These are phyloP conservation scores for Antrodiella citrinella DNA, from an alignment of 768 basidiomycete genomes.

Conservation along the genomic window DNA sequence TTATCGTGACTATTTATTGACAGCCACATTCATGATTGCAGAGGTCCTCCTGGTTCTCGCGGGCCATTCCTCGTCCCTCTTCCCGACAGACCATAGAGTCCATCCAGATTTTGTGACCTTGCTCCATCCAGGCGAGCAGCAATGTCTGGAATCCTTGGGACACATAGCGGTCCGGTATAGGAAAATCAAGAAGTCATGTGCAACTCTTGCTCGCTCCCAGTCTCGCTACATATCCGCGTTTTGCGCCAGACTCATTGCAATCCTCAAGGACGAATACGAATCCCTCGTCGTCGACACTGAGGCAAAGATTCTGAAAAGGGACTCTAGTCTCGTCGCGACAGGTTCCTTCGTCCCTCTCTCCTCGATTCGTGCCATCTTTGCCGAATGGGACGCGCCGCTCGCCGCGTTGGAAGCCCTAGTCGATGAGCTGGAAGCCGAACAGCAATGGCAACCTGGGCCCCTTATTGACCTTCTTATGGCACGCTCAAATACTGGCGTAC, in stretches of 20 bases:
- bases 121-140: conserved; percentile 83
- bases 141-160: conserved; percentile 75
- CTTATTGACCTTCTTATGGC: conserved; percentile 72
- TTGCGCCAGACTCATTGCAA: conserved; percentile 61
- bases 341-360: conserved; percentile 84
- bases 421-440: conserved; percentile 47
- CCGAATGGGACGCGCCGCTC: conserved; percentile 84
- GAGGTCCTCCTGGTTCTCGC: conserved; percentile 82
- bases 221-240: conserved; percentile 78
- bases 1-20: conserved; percentile 5
- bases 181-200: conserved; percentile 54
- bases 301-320: conserved; percentile 66
- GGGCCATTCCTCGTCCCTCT: conserved; percentile 82
- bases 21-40: conserved; percentile 57
- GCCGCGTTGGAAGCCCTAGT: conserved; percentile 61
- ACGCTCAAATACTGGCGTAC: conserved; percentile 70
- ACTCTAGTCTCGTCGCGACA: conserved; percentile 68
- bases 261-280: conserved; percentile 77
- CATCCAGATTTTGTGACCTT: conserved; percentile 60
- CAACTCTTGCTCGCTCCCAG: conserved; percentile 41
- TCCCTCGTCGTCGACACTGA: conserved; percentile 73
- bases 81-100: conserved; percentile 49
- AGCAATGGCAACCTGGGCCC: conserved; percentile 62
- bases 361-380: conserved; percentile 73
- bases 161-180: conserved; percentile 69